Percentiles rank a stretch among this genome's conserved stretches.
Conservation (phyloP, 805 yeast genomes). For the Clavispora fructus region DNA sequence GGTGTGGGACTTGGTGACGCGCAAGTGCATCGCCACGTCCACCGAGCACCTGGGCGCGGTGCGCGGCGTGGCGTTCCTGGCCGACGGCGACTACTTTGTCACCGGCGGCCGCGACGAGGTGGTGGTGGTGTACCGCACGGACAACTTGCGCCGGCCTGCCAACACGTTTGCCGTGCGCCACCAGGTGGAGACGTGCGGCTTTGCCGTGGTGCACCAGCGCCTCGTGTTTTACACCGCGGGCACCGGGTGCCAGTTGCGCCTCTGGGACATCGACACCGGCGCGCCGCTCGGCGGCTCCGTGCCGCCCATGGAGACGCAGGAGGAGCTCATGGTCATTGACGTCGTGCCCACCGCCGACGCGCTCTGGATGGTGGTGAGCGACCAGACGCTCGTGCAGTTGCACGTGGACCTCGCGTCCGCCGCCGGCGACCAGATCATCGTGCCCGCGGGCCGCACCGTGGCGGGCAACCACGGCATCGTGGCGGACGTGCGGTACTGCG, state of each 20-base stretch:
- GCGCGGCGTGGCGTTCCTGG: slow-evolving; percentile 68
- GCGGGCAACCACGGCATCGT: slow-evolving; percentile 96
- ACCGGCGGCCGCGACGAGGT: slow-evolving; percentile 91
- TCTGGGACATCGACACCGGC: slow-evolving; percentile 57
- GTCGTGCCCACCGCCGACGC: slow-evolving; percentile 36
- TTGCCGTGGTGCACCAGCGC: slow-evolving; percentile 28
- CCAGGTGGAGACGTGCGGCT: slow-evolving; percentile 68
- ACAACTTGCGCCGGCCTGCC: slow-evolving; percentile 43
- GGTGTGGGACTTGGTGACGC: slow-evolving; percentile 63
- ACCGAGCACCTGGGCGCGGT: slow-evolving; percentile 82
- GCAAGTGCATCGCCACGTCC: slow-evolving; percentile 59
- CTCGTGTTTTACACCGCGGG: slow-evolving; percentile 70
- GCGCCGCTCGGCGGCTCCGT: slow-evolving; percentile 39
- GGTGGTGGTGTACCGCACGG: slow-evolving; percentile 53
- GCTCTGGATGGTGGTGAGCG: slow-evolving; percentile 62
- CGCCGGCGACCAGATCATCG: slow-evolving; percentile 13
- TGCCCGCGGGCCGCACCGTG: slow-evolving; percentile 50
- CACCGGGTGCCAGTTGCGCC: slow-evolving; percentile 58
- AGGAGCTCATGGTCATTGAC: slow-evolving; percentile 69
- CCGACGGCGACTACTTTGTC: slow-evolving; percentile 50
- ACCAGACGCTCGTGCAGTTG: slow-evolving; percentile 66
- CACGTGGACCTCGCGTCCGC: slow-evolving; percentile 28
- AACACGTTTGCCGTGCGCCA: slow-evolving; percentile 71
- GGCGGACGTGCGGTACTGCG: slow-evolving; percentile 80
- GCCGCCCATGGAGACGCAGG: slow-evolving; percentile 53